A percentile compares a stretch with the other conserved stretches of the same genome.
Evolutionary conservation across 805 yeast genomes (phyloP).

Genomic region (Lipomyces mesembrius): DNA sequence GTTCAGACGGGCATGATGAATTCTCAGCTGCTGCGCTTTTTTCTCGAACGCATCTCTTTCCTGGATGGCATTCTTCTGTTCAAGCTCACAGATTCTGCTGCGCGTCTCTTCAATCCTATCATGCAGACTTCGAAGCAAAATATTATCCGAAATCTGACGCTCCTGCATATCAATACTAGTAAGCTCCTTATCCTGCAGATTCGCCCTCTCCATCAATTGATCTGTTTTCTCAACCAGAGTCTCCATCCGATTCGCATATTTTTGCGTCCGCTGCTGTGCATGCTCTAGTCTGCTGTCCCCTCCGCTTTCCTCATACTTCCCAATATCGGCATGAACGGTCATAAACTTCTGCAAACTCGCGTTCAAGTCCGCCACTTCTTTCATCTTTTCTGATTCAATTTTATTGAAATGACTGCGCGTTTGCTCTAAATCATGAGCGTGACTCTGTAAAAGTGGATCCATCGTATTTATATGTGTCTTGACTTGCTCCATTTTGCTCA

Average conservation of each 20-base stretch:
- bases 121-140: slow-evolving; percentile 59
- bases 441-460: slow-evolving; percentile 14
- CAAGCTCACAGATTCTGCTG: slow-evolving; percentile 52
- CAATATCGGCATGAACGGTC: slow-evolving; percentile 46
- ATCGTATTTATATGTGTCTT: slow-evolving; percentile 21
- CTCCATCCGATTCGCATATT: slow-evolving; percentile 39
- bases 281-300: slow-evolving; percentile 10
- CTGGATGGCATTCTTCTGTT: slow-evolving; percentile 61
- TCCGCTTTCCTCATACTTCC: slow-evolving; percentile 36
- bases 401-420: slow-evolving; percentile 20
- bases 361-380: slow-evolving; percentile 20
- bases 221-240: slow-evolving; percentile 40
- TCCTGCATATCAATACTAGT: slow-evolving; percentile 49
- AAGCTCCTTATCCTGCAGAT: slow-evolving; percentile 43
- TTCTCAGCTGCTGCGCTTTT: slow-evolving; percentile 57
- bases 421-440: slow-evolving; percentile 12
- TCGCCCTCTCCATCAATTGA: slow-evolving; percentile 37
- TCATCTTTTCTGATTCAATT: slow-evolving; percentile 30
- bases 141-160: slow-evolving; percentile 65
- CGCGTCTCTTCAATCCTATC: slow-evolving; percentile 49
- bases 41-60: slow-evolving; percentile 65
- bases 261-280: slow-evolving; percentile 15
- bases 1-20: slow-evolving; percentile 58
- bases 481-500: slow-evolving; percentile 48
- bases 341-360: slow-evolving; percentile 40